Conservation (phyloP, 176 grass and related monocot genomes). For the Musa troglodytarum region DNA sequence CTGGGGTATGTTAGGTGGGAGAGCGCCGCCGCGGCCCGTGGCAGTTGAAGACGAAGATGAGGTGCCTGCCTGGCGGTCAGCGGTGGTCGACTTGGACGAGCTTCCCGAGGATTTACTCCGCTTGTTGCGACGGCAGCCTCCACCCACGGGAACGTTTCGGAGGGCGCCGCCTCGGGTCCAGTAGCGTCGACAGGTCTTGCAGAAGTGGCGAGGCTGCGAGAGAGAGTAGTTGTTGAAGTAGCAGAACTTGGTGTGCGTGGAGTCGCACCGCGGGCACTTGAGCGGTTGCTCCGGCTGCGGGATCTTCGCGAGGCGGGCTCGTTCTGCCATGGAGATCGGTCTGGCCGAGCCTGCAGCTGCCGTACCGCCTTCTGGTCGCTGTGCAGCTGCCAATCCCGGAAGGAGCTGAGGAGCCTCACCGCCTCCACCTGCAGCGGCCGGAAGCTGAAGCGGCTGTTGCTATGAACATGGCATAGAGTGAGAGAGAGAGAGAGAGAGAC, state of each 20-base stretch:
- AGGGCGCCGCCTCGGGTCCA: constrained; percentile 95
- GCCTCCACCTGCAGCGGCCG: constrained; percentile 19
- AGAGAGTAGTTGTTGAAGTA: constrained; percentile 99
- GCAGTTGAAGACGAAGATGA: constrained; percentile 63
- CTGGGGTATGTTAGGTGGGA: constrained; percentile 30
- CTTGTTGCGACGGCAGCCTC: constrained; percentile 90
- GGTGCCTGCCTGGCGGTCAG: constrained; percentile 24
- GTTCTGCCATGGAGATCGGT: constrained; percentile 62
- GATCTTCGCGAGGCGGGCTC: constrained; percentile 65
- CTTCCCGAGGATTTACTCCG: constrained; percentile 51
- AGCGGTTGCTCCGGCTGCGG: constrained; percentile 74
- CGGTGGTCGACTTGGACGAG: constrained; percentile 19
- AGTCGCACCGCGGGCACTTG: constrained; percentile 89
- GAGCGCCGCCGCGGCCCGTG: constrained; percentile 19
- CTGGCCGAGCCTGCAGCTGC: constrained; percentile 10
- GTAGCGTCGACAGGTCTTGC: constrained; percentile 99
- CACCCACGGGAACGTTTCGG: constrained; percentile 90
- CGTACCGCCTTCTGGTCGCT: constrained; percentile 2
- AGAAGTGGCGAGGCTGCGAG: constrained; percentile 99
- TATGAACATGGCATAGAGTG: constrained; percentile 24
- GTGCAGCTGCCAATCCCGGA: constrained; percentile 14
- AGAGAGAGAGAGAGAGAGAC: constrained; percentile 9
- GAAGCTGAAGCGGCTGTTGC: constrained; percentile 55
- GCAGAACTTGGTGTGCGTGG: constrained; percentile 97
- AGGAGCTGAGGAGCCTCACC: constrained; percentile 34